Percentiles rank a stretch among this genome's conserved stretches.
These are phyloP conservation scores for Chlamydomonas sphaeroides DNA, from an alignment of 139 green algal species.

Conservation along the genomic window DNA sequence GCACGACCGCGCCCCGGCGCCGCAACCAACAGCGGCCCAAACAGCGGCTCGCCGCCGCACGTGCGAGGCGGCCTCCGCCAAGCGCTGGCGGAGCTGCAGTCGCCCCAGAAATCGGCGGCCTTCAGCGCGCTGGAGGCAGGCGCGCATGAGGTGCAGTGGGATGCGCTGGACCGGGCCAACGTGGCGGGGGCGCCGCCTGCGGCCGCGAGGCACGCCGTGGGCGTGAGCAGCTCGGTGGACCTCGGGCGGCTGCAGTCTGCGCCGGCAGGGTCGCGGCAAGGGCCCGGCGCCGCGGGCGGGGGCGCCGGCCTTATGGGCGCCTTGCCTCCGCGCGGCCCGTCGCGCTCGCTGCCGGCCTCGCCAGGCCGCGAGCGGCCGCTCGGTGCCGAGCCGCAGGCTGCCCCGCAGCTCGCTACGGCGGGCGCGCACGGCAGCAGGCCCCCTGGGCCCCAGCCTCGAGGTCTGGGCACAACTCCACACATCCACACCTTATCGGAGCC, in stretches of 20 bases:
- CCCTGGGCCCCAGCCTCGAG: too few relatives aligned
- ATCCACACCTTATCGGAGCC: too few relatives aligned
- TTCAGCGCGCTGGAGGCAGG: constrained; percentile 14
- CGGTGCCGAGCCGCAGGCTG: too few relatives aligned
- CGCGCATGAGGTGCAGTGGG: neutral
- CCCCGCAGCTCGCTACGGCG: too few relatives aligned
- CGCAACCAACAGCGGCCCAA: too few relatives aligned
- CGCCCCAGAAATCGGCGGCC: neutral
- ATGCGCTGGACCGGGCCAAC: constrained; percentile 1
- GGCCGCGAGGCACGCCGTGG: neutral
- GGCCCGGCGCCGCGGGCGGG: too few relatives aligned
- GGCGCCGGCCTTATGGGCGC: too few relatives aligned
- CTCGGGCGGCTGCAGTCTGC: neutral
- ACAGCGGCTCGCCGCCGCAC: neutral
- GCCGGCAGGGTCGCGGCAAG: too few relatives aligned
- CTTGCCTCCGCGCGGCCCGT: neutral
- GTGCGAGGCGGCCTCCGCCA: constrained; percentile 4
- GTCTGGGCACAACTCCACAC: too few relatives aligned
- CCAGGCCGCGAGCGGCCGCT: neutral
- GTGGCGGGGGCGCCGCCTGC: neutral
- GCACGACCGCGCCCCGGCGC: too few relatives aligned
- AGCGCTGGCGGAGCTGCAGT: constrained; percentile 2
- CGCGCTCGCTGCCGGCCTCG: neutral
- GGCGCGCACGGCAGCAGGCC: neutral
- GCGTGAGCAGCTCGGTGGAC: constrained; percentile 21